Conservation (phyloP, 805 yeast genomes). For the Metschnikowia picachoensis region DNA sequence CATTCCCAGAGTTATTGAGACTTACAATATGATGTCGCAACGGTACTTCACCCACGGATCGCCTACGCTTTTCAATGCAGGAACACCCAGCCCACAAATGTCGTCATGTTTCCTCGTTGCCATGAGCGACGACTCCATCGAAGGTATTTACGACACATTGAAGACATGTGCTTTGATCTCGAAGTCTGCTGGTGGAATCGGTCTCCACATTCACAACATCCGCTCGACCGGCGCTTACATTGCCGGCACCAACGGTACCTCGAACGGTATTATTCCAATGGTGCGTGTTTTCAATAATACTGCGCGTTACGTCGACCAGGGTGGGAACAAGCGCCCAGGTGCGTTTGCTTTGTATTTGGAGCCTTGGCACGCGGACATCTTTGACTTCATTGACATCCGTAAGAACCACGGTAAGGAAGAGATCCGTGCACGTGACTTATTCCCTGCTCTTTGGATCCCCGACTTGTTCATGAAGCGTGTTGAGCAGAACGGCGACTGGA, state of each 20-base stretch:
- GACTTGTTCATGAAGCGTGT: slow-evolving; percentile 61
- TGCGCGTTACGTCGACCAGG: slow-evolving; percentile 62
- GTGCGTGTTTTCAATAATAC: slow-evolving; percentile 60
- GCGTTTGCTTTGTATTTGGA: slow-evolving; percentile 59
- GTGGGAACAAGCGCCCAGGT: slow-evolving; percentile 65
- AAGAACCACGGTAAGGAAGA: slow-evolving; percentile 65
- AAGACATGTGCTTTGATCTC: slow-evolving; percentile 61
- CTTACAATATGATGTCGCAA: slow-evolving; percentile 57
- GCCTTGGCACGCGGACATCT: slow-evolving; percentile 62
- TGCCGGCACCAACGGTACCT: slow-evolving; percentile 61
- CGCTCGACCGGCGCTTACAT: slow-evolving; percentile 58
- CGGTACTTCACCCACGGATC: slow-evolving; percentile 59
- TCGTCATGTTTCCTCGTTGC: slow-evolving; percentile 62
- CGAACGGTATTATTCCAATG: slow-evolving; percentile 62
- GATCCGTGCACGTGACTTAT: slow-evolving; percentile 58
- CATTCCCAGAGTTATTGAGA: slow-evolving; percentile 48
- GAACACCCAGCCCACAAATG: slow-evolving; percentile 58
- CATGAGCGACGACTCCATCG: slow-evolving; percentile 61
- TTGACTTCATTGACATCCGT: slow-evolving; percentile 56
- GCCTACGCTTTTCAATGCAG: slow-evolving; percentile 60
- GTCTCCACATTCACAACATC: slow-evolving; percentile 57
- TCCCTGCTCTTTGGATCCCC: slow-evolving; percentile 62
- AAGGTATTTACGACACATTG: slow-evolving; percentile 58
- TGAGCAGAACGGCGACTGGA: slow-evolving; percentile 53
- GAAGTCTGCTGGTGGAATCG: slow-evolving; percentile 62